Base-by-base conservation (phyloP, 208 protist species). In the Acanthamoeba culbertsoni region DNA sequence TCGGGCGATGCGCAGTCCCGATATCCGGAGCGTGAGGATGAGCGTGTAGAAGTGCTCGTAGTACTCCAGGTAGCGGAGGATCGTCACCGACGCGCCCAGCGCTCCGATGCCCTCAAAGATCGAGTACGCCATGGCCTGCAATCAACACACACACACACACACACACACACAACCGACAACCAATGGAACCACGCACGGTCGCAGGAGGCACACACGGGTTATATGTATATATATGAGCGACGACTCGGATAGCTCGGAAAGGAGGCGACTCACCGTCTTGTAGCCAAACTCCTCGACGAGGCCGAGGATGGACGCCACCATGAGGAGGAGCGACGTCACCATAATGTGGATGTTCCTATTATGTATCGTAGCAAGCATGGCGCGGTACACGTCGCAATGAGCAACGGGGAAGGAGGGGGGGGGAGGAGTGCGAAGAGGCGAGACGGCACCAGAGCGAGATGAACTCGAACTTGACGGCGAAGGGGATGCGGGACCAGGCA, bases 11-110 rank as follows among this genome's bases (percentile, higher is more conserved):
- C 51, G 28, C 37, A 53, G 31, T 23, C 33, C 65, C 68, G 75
- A 93, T 8, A 91, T 45, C 45, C 23, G 10, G 43, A 91, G 40
- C 4, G 93, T 84, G 31, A 94, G 73, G 45, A 94, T 94, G 20
- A 94, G 93, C 1, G 84, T 94, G 46, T 89, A 89, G n/a, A 94
- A 79, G 73, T 79, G 45, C n/a, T 89, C 55, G 31, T 91, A 59
- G 73, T 91, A 94, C 16, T 65, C 79, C 7, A 94, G 82, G 71
- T 94, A 94, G 14, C 89, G 86, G 18, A 94, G 46, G 26, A 94
- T 45, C 6, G 65, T 94, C 16, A 91, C 26, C 16, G 77, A 90
- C 5, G 42, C 79, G 6, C 86, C 79, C 42, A 94, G 37, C 31
- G 93, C 71, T 2, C 93, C 93, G 35, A 94, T 40, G 26, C 59